Evolutionary conservation across 106 monocot species (phyloP).

Genomic region (Amphibolis antarctica): DNA sequence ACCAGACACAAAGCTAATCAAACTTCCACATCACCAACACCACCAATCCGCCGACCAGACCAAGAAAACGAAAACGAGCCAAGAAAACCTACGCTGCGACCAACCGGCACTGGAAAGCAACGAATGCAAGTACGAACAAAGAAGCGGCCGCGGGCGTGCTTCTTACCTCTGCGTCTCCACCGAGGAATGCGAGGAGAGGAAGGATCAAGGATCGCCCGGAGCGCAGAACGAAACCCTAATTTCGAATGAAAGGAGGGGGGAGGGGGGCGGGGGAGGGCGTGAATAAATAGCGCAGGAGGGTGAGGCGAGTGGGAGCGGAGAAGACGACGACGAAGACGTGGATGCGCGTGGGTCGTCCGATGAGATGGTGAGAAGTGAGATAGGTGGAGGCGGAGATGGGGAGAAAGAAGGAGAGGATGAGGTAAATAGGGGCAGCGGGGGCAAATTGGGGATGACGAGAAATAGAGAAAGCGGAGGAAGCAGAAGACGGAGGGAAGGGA

Average conservation of each 20-base stretch:
- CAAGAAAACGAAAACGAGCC: background rate
- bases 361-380: slow-evolving; percentile 13
- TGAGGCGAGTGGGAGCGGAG: slow-evolving; percentile 2
- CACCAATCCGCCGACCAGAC: background rate
- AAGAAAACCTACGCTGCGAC: background rate
- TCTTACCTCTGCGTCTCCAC: background rate
- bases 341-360: slow-evolving; percentile 44
- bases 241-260: too few relatives aligned
- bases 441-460: slow-evolving; percentile 5
- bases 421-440: background rate
- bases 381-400: slow-evolving; percentile 8
- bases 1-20: background rate
- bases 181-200: background rate
- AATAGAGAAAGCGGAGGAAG: slow-evolving; percentile 8
- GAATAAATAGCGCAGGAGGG: slow-evolving; percentile 12
- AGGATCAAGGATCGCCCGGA: background rate
- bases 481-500: background rate
- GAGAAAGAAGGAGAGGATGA: slow-evolving; percentile 8
- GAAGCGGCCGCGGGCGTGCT: background rate
- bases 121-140: background rate
- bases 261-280: slow-evolving; percentile 2
- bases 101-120: background rate
- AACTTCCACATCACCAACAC: background rate
- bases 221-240: slow-evolving; percentile 17
- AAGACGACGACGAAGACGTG: slow-evolving; percentile 57